Percentiles rank a stretch among this genome's conserved stretches.
phyloP scores from a whole-genome alignment of 1,139 yeast species.

The Pichia norvegensis region DNA sequence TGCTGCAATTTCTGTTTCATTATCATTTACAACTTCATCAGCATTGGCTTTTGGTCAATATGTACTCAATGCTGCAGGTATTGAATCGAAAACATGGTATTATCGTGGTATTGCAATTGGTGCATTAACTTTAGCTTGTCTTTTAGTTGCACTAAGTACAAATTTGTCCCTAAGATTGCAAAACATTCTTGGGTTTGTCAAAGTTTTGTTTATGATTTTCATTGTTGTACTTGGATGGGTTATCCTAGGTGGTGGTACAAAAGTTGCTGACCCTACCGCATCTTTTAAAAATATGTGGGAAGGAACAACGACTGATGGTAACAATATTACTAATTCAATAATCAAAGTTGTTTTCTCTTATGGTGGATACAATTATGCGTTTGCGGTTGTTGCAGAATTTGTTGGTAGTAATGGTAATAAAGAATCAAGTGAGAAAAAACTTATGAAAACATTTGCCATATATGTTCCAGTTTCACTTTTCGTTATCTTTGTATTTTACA shows the following conservation, averaged over 20 bases:
- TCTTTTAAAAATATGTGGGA: conserved; percentile 31
- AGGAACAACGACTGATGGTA: conserved; percentile 37
- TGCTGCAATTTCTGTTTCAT: conserved; percentile 36
- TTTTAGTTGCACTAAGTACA: conserved; percentile 29
- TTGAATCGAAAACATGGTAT: conserved; percentile 33
- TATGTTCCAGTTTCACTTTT: conserved; percentile 34
- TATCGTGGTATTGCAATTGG: conserved; percentile 37
- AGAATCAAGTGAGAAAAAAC: conserved; percentile 22
- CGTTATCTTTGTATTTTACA: conserved; percentile 32
- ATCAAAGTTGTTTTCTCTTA: conserved; percentile 38
- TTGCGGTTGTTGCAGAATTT: conserved; percentile 35
- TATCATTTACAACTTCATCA: conserved; percentile 36
- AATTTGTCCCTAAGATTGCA: conserved; percentile 32
- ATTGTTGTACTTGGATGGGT: conserved; percentile 34
- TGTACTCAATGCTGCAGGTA: conserved; percentile 33
- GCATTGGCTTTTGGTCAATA: conserved; percentile 39
- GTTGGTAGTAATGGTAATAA: conserved; percentile 3
- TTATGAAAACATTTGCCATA: conserved; percentile 27
- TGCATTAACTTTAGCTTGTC: conserved; percentile 29
- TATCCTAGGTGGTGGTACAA: conserved; percentile 35
- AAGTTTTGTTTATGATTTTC: conserved; percentile 33
- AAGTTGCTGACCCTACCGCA: conserved; percentile 27
- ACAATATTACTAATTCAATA: conserved; percentile 37
- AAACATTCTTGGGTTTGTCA: conserved; percentile 34
- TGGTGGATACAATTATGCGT: conserved; percentile 35